A percentile compares a stretch with the other conserved stretches of the same genome.
phyloP scores from a whole-genome alignment of 768 basidiomycete genomes.

The Termitomyces sp. region DNA sequence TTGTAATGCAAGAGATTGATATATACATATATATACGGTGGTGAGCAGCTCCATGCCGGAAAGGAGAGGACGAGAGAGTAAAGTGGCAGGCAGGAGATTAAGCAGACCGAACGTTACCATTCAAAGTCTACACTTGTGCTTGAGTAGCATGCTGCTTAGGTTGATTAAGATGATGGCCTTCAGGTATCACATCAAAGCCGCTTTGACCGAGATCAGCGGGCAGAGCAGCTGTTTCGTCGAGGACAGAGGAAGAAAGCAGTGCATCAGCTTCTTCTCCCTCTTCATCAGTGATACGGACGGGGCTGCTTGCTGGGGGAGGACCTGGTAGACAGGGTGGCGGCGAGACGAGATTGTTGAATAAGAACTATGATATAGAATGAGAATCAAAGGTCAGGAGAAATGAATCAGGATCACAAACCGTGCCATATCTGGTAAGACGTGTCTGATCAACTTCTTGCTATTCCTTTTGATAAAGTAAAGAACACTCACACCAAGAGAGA shows the following conservation, averaged over 20 bases:
- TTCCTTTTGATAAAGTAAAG: not conserved
- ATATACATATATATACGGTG: not conserved
- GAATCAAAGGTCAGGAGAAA: conserved; percentile 3
- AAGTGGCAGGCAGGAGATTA: not conserved
- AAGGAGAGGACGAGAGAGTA: not conserved
- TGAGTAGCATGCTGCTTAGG: conserved; percentile 6
- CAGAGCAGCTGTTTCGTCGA: conserved; percentile 80
- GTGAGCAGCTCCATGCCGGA: not conserved
- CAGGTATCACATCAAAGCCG: conserved; percentile 79
- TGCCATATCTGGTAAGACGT: conserved; percentile 62
- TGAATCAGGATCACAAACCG: conserved; percentile 38
- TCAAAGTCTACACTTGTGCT: not conserved
- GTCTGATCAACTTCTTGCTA: conserved; percentile 3
- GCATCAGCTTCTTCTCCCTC: conserved; percentile 57
- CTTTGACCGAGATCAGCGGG: conserved; percentile 78
- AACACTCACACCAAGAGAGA: conserved; percentile 75
- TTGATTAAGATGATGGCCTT: conserved; percentile 25
- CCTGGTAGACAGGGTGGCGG: conserved; percentile 57
- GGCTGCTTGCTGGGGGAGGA: conserved; percentile 28
- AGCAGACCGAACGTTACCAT: not conserved
- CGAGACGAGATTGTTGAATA: conserved; percentile 82
- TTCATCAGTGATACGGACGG: conserved; percentile 36
- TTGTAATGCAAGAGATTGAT: not conserved
- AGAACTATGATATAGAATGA: conserved; percentile 45
- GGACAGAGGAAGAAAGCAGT: conserved; percentile 33